Conservation (phyloP, 495 filamentous ascomycete species). For the Talaromyces nanjingensis region DNA sequence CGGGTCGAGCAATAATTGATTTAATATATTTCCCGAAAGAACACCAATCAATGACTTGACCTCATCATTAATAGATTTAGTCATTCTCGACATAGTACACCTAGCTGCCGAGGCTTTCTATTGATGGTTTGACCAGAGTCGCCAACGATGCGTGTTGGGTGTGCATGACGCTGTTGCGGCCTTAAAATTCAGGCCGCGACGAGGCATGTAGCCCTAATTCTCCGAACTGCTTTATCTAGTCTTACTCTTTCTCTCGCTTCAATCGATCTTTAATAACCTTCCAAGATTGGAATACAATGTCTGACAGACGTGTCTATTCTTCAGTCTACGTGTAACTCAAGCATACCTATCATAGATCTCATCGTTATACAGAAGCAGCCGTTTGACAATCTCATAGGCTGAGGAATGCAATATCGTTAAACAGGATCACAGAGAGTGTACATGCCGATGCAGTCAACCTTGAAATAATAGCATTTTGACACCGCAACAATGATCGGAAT, state of each 20-base stretch:
- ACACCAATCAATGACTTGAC: neutral
- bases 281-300: neutral
- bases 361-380: neutral
- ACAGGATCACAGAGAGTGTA: neutral
- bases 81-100: neutral
- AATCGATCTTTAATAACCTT: neutral
- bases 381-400: neutral
- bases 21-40: neutral
- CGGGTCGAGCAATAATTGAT: neutral
- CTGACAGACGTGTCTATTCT: neutral
- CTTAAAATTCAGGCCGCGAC: neutral
- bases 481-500: neutral
- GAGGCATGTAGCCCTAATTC: neutral
- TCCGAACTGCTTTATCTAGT: neutral
- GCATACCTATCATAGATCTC: neutral
- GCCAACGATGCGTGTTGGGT: too few species aligned
- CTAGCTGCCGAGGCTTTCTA: neutral
- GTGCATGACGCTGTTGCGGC: neutral
- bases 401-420: neutral
- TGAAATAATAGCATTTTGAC: neutral
- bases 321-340: neutral
- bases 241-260: neutral
- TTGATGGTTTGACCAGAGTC: neutral
- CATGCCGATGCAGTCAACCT: neutral
- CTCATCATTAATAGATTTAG: neutral